These are phyloP conservation scores for Xylaria sp. DNA, from an alignment of 2,329 filamentous ascomycete species.

Conservation along the genomic window DNA sequence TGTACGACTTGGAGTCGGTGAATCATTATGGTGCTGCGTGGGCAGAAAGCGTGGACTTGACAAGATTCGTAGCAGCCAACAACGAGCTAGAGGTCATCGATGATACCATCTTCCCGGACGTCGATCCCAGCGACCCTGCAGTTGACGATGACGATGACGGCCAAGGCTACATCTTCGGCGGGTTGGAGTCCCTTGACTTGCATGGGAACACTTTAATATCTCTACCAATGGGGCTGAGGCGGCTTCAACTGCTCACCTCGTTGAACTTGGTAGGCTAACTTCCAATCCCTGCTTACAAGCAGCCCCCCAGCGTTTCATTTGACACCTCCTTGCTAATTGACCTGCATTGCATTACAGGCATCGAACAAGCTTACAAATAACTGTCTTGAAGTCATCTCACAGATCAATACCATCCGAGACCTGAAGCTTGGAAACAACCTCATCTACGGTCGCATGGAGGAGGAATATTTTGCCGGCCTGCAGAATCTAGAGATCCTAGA, in stretches of 20 bases:
- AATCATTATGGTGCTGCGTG: conserved; percentile 69
- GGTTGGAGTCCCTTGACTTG: conserved; percentile 78
- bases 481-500: conserved; percentile 78
- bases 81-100: conserved; percentile 80
- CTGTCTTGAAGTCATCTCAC: conserved; percentile 71
- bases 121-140: conserved; percentile 56
- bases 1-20: conserved; percentile 80
- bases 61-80: conserved; percentile 81
- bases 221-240: conserved; percentile 75
- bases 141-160: conserved; percentile 69
- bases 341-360: conserved; percentile 54
- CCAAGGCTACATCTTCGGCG: conserved; percentile 76
- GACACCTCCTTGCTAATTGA: conserved; percentile 27
- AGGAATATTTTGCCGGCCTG: conserved; percentile 64
- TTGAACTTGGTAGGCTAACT: conserved; percentile 72
- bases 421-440: conserved; percentile 80
- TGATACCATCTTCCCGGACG: conserved; percentile 79
- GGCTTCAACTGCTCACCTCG: conserved; percentile 73
- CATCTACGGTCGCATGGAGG: conserved; percentile 68
- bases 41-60: conserved; percentile 90
- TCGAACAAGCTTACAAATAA: conserved; percentile 79
- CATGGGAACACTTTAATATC: conserved; percentile 79
- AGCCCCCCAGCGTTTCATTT: not conserved
- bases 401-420: conserved; percentile 74
- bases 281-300: not conserved